Evolutionary conservation across 2,329 filamentous ascomycete species (phyloP).

Genomic region (Cytospora piceicola): DNA sequence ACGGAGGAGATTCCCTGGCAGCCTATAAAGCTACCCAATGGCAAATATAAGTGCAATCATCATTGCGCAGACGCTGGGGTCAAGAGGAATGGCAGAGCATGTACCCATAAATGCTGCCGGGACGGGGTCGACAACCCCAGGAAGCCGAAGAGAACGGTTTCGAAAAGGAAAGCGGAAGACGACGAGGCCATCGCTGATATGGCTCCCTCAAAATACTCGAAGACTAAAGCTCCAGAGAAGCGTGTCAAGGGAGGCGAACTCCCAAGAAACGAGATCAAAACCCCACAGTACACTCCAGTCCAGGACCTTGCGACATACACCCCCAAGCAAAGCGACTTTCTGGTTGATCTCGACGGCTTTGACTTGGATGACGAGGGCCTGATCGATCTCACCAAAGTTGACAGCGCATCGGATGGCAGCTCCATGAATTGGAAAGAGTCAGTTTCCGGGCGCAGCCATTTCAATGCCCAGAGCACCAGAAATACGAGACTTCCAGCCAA

Average conservation of each 20-base stretch:
- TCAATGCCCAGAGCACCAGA: neutral
- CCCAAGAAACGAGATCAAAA: no score
- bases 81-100: slow-evolving; percentile 48
- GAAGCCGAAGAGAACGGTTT: slow-evolving; percentile 45
- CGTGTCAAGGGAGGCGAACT: neutral
- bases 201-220: neutral
- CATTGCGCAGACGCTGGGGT: slow-evolving; percentile 52
- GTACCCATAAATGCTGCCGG: slow-evolving; percentile 74
- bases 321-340: neutral
- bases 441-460: neutral
- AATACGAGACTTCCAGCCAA: no score
- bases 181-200: slow-evolving; percentile 9
- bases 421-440: neutral
- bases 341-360: slow-evolving; percentile 5
- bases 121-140: slow-evolving; percentile 69
- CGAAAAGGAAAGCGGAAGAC: slow-evolving; percentile 36
- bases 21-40: slow-evolving; percentile 64
- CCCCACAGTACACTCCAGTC: neutral
- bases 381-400: slow-evolving; percentile 23
- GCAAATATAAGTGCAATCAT: slow-evolving; percentile 77
- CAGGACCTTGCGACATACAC: no score
- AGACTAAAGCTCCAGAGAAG: neutral
- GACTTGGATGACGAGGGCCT: slow-evolving; percentile 25
- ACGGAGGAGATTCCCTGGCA: slow-evolving; percentile 32
- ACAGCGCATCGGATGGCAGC: neutral